Percentiles rank a stretch among this genome's conserved stretches.
Evolutionary conservation across 345 rosid species (phyloP).

Genomic region (Leavenworthia alabamica): DNA sequence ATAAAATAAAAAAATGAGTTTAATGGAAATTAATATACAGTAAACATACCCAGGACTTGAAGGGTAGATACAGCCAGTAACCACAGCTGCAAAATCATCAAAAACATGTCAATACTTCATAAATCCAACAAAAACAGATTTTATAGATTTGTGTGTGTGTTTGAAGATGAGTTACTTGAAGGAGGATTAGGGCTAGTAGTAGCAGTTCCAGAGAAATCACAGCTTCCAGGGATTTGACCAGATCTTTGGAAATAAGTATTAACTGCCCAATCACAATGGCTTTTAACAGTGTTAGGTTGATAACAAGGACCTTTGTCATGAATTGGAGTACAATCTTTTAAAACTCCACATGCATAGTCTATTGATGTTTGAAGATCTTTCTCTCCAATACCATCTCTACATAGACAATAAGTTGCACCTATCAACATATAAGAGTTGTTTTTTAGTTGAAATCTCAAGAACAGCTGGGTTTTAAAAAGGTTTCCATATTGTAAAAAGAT

Average conservation of each 20-base stretch:
- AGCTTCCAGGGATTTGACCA: conserved; percentile 46
- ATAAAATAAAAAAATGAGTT: neutral
- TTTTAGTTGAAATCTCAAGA: neutral
- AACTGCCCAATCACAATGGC: conserved; percentile 85
- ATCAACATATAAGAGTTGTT: neutral
- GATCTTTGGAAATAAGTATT: conserved; percentile 80
- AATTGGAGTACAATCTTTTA: conserved; percentile 51
- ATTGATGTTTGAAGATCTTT: conserved; percentile 53
- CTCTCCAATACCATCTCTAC: conserved; percentile 66
- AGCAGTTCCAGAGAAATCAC: conserved; percentile 77
- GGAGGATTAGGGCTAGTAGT: conserved; percentile 34
- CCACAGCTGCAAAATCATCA: conserved; percentile 34
- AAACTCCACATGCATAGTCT: conserved; percentile 93
- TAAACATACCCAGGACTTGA: conserved; percentile 54
- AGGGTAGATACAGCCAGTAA: conserved; percentile 47
- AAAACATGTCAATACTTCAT: neutral
- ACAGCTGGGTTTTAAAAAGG: neutral
- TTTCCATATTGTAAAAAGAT: neutral
- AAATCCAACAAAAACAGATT: neutral
- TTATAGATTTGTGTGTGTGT: neutral
- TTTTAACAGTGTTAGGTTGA: conserved; percentile 59
- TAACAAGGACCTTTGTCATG: conserved; percentile 68
- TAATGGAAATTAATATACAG: neutral
- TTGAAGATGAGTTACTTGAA: conserved; percentile 29
- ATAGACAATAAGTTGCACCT: conserved; percentile 71